Evolutionary conservation across 2,329 filamentous ascomycete genomes (phyloP), one percentile per base, ranked within the genome.

Genomic region (Colletotrichum higginsianum): DNA sequence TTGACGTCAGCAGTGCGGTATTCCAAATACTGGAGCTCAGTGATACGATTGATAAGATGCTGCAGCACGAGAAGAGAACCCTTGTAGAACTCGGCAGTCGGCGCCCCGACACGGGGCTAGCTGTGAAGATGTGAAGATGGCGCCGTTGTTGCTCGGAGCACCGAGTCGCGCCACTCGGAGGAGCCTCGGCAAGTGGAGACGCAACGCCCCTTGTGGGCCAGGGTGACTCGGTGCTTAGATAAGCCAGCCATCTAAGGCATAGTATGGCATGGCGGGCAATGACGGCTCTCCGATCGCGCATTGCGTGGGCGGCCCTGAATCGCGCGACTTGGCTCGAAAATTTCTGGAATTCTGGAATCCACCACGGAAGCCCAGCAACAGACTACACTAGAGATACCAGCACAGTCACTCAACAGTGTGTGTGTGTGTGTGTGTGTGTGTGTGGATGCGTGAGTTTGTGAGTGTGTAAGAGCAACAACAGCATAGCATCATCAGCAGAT

Each of bases 101-200:
- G 53, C 2, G 30, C 18, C 65, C 65, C 58, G 58, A 71, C 44
- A 63, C 65, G 58, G 69, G 65, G 38, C 30, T 61, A 9, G 35
- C 35, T 38, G 35, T 38, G 9, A 38, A 8, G 35, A 38, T 38
- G 9, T 42, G n/a, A 16, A 9, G 38, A 57, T 57, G 55, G 55
- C 35, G n/a, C 35, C 12, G 35, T 58, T 30, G 58, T 47, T 26
- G 52, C 26, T 44, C 52, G 66, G 49, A 47, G 68, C 67, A 55
- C 68, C 65, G 68, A 71, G 47, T 46, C 63, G 61, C 56, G 40
- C 55, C 47, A 58, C 53, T 71, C 68, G 68, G 65, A 26, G 38
- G 58, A 71, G 65, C 68, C 68, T 71, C 68, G 69, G 69, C 16
- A 71, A 71, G 65, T 71, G 69, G 58, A 44, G 58, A 18, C 30